Evolutionary conservation across 371 early-diverging fungal species (phyloP), one percentile per base, ranked within the genome.

Genomic region (Neoconidiobolus thromboides): DNA sequence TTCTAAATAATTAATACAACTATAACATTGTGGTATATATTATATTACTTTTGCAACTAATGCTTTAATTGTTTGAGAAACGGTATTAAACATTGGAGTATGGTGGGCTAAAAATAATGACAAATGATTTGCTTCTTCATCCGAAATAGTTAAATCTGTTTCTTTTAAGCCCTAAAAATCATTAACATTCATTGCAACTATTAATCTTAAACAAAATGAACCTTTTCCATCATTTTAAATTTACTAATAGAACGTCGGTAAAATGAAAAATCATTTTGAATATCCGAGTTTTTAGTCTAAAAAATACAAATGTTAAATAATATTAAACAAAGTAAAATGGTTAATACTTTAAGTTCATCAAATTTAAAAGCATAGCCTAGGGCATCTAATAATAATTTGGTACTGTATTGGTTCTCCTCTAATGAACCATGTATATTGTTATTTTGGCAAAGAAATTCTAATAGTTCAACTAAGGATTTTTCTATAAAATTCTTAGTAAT

Each of bases 211-310:
- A 37, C 2, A 6, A 26, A 37, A 65, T 66, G 46, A 62, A 69
- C 73, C 63, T 80, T 76, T 58, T 72, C 68, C 49, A 72, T 67
- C 65, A 77, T 77, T 58, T 77, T 69, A 64, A 86, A 85, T 53
- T 88, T 83, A 38, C 80, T 81, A 37, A 91, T 73, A 60, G 91
- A 86, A 59, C 96, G 82, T 48, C 94, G 85, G 72, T 96, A 96
- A 67, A 90, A 96, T 26, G 92, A 88, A 64, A 96, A 89, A 68
- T 96, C 94, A 73, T 96, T 96, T 68, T 93, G 93, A 60, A 93
- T 81, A 62, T 86, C 83, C 43, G 93, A 87, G 63, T 86, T 91
- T 62, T 74, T 75, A 86, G 89, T 87, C 91, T 91, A 73, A 46
- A 62, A 26, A 42, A 38, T 0, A 43, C 5, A 1, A 38, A 26